Evolutionary conservation across 495 filamentous ascomycete genomes (phyloP).

Genomic region (Penicillium paxilli): DNA sequence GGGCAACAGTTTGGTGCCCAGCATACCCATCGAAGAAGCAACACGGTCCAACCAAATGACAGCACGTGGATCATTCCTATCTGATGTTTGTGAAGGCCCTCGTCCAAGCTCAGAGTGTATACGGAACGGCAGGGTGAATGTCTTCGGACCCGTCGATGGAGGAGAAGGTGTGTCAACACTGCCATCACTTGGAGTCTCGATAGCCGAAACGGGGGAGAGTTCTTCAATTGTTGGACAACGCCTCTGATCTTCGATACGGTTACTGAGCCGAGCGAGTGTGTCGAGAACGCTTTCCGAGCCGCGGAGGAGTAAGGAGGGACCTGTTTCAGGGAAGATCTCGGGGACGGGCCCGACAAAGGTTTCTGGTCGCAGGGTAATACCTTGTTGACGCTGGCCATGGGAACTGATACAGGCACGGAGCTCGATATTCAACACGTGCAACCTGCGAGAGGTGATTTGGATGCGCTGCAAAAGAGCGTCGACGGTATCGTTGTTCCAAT

Average conservation of each 20-base stretch:
- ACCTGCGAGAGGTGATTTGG: conserved; percentile 10
- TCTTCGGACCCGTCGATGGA: background rate
- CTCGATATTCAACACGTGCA: conserved; percentile 12
- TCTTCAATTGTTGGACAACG: conserved; percentile 17
- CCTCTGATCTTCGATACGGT: conserved; percentile 9
- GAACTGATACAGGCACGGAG: conserved; percentile 25
- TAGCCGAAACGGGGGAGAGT: conserved; percentile 12
- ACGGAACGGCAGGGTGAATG: conserved; percentile 23
- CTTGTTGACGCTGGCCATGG: conserved; percentile 25
- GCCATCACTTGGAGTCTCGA: conserved; percentile 9
- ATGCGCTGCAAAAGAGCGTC: conserved; percentile 20
- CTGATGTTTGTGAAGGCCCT: conserved; percentile 23
- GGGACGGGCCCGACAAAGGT: conserved; percentile 26
- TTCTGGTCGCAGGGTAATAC: conserved; percentile 21
- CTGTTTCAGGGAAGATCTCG: conserved; percentile 27
- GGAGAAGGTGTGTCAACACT: conserved; percentile 10
- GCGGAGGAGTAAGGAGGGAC: conserved; percentile 25
- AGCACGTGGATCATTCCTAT: conserved; percentile 21
- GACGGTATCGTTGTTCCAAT: background rate
- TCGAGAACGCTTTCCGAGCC: conserved; percentile 26
- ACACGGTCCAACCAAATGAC: conserved; percentile 39
- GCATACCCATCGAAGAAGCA: conserved; percentile 39
- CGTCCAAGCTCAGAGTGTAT: conserved; percentile 29
- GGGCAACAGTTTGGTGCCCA: conserved; percentile 19
- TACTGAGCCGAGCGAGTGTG: conserved; percentile 14